Evolutionary conservation across 1,139 yeast genomes (phyloP).

Genomic region (Pichia sp.): DNA sequence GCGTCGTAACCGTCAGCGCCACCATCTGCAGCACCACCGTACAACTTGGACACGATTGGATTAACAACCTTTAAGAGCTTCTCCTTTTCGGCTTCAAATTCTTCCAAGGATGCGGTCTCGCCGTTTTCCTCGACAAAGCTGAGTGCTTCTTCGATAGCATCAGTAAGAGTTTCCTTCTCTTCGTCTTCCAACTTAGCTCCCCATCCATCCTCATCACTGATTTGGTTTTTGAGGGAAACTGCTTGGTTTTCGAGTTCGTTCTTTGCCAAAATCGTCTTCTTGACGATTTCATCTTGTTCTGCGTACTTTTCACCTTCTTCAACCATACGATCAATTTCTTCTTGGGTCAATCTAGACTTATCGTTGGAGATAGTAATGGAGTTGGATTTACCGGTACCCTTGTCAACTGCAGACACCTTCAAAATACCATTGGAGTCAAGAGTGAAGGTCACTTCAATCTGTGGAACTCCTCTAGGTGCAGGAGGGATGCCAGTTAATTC

Average conservation of each 20-base stretch:
- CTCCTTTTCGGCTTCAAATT: constrained; percentile 89
- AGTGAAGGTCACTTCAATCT: constrained; percentile 92
- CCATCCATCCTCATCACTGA: constrained; percentile 27
- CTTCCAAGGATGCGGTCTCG: constrained; percentile 81
- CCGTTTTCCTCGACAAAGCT: constrained; percentile 89
- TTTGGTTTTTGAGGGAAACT: constrained; percentile 61
- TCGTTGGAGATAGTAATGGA: constrained; percentile 94
- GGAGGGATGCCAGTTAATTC: constrained; percentile 96
- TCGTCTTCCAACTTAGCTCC: constrained; percentile 70
- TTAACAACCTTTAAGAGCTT: constrained; percentile 75
- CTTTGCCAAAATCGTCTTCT: constrained; percentile 60
- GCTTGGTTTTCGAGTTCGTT: constrained; percentile 87
- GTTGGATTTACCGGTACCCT: constrained; percentile 95
- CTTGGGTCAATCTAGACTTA: constrained; percentile 87
- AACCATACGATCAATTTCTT: constrained; percentile 58
- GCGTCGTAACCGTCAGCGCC: constrained; percentile 29
- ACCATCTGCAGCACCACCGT: constrained; percentile 54
- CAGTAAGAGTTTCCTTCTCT: constrained; percentile 84
- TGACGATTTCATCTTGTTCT: constrained; percentile 51
- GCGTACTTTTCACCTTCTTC: constrained; percentile 60
- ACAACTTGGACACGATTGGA: constrained; percentile 90
- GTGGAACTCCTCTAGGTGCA: constrained; percentile 98
- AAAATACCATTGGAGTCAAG: constrained; percentile 93
- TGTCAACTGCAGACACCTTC: constrained; percentile 89
- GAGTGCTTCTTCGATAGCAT: constrained; percentile 79